Base-by-base conservation (phyloP, 192 early-diverging fungal genomes). In the Coemansia sp. region DNA sequence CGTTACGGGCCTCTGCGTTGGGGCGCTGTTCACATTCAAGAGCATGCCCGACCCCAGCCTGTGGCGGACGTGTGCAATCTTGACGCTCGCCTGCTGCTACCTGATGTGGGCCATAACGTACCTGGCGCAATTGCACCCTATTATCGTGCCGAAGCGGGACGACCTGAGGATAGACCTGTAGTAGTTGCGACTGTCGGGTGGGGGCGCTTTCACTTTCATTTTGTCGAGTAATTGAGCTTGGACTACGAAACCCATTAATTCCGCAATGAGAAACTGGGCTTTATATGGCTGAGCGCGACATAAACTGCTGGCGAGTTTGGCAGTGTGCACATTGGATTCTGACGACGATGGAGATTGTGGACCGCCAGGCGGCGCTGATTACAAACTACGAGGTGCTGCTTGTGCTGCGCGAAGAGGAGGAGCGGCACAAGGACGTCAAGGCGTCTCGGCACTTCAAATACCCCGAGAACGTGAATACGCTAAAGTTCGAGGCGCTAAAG, bases 41-140 rank as follows among this genome's bases (percentile, higher is more conserved):
- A 56, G 56, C 31, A 67, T 59, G 62, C 22, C 54, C 25, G 74
- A 76, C 48, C 66, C 67, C 21, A 69, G 62, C 21, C 60, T 76
- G 27, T 76, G 73, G 73, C 58, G 67, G 45, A 76, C 73, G 6
- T 76, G 73, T 38, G 49, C 61, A 2, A 55, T 76, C 38, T 54
- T 76, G 21, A 53, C 73, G 22, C 33, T 62, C 3, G 4, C 53
- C n/a, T 69, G 66, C 47, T 64, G 67, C 61, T 70, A 70, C 34
- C 47, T 52, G 57, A 90, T 85, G 87, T 93, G 91, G 91, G 87
- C 85, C 0, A 75, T 93, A 46, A 91, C 88, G 23, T 93, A 91
- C 59, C 63, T 93, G 39, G 88, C 88, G 28, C 91, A 93, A 78
- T 63, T 91, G 4, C 77, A 93, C 50, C 91, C 91, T 17, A 72